Conservation (phyloP, 202 grass and related monocot species). For the Saccharum hybrid region DNA sequence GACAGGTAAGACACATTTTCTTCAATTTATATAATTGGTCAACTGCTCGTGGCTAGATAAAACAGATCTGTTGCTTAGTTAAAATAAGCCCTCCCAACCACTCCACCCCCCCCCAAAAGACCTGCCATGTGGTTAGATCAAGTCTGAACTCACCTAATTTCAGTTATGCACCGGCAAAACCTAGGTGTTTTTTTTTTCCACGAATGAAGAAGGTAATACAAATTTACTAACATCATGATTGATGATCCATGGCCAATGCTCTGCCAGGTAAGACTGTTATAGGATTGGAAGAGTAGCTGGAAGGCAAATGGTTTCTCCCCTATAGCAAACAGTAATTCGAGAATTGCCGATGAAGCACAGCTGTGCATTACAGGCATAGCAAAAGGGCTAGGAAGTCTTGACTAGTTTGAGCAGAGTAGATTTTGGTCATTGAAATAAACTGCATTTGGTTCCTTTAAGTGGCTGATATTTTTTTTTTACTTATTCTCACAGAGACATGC, state of each 20-base stretch:
- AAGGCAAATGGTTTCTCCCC: neutral
- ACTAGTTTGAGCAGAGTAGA: neutral
- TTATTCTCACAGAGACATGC: neutral
- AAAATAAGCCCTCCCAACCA: neutral
- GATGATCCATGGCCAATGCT: neutral
- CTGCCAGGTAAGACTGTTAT: neutral
- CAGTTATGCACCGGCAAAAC: neutral
- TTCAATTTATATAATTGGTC: neutral
- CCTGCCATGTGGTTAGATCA: neutral
- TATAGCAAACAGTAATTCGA: neutral
- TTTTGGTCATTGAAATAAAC: neutral
- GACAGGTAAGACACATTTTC: neutral
- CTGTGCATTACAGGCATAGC: neutral
- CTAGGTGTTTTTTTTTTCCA: neutral
- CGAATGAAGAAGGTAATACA: conserved; percentile 6
- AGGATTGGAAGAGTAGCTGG: conserved; percentile 8
- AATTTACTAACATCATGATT: conserved; percentile 20
- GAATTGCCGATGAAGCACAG: conserved; percentile 10
- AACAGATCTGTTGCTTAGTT: neutral
- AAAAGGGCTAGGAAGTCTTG: conserved; percentile 6
- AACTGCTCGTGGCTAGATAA: neutral
- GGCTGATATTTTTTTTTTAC: neutral
- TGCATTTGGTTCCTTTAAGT: too few species aligned
- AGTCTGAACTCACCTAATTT: conserved; percentile 4
- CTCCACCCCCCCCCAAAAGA: too few species aligned